These are phyloP conservation scores for Dunaliella primolecta DNA, from an alignment of 139 green algal species.

Conservation along the genomic window DNA sequence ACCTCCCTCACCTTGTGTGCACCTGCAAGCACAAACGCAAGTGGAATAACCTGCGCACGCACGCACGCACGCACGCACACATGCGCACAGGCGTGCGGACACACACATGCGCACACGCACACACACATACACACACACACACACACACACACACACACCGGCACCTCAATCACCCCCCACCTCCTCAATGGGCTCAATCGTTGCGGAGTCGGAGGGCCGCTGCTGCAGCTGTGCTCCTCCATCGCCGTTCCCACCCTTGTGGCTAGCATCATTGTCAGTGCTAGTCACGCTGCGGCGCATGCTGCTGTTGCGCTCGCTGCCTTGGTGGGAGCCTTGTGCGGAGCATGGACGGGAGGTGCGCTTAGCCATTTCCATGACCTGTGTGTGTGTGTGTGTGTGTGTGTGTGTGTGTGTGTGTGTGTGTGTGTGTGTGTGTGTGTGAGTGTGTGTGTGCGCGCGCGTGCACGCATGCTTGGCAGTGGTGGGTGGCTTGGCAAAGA, in stretches of 20 bases:
- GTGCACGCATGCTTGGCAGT: not conserved
- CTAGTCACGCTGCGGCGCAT: not conserved
- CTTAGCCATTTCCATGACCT: constrained; percentile 9
- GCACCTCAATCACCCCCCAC: not conserved
- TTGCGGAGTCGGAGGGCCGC: not conserved
- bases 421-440: not conserved
- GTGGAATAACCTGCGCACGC: no score
- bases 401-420: not conserved
- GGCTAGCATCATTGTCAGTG: not conserved
- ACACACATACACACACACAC: not conserved
- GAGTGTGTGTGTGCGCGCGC: not conserved
- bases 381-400: not conserved
- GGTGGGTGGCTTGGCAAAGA: no score
- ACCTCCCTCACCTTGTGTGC: no score
- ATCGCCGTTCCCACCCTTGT: not conserved
- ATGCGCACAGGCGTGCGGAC: not conserved
- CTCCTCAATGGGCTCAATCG: not conserved
- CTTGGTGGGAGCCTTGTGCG: constrained; percentile 6
- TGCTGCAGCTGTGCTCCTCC: not conserved
- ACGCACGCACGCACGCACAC: not conserved
- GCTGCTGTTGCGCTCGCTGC: constrained; percentile 7
- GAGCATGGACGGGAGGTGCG: not conserved
- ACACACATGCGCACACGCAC: not conserved
- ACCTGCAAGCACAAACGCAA: no score
- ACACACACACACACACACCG: not conserved